Evolutionary conservation across 1,284 basidiomycete species (phyloP).

Genomic region (Dichomitus squalens): DNA sequence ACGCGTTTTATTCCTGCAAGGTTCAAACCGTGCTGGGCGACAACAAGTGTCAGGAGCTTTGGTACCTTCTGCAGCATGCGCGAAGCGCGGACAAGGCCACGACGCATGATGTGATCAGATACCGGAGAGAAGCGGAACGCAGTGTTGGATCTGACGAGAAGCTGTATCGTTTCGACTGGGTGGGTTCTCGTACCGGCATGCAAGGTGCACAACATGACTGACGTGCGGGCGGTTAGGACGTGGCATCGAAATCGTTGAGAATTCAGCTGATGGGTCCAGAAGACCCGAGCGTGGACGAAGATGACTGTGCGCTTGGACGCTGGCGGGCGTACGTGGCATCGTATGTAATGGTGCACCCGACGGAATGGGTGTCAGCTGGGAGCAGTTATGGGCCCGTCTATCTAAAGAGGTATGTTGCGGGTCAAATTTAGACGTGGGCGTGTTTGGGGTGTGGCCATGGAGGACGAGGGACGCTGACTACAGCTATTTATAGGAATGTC

Average conservation of each 20-base stretch:
- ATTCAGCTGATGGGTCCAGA: constrained; percentile 80
- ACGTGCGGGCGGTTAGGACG: constrained; percentile 49
- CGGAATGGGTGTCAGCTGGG: constrained; percentile 63
- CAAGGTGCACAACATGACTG: constrained; percentile 1
- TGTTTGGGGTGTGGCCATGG: constrained; percentile 15
- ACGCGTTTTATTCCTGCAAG: constrained; percentile 40
- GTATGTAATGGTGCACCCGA: constrained; percentile 74
- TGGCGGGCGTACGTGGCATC: constrained; percentile 91
- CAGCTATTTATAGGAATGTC: constrained; percentile 42
- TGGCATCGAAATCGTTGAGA: constrained; percentile 61
- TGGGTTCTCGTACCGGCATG: constrained; percentile 41
- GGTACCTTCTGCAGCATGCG: constrained; percentile 59
- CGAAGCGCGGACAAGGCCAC: constrained; percentile 49
- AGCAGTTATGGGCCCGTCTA: constrained; percentile 40
- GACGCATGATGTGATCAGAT: constrained; percentile 84
- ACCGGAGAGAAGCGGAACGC: constrained; percentile 88
- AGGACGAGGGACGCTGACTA: constrained; percentile 15
- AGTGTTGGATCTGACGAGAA: constrained; percentile 89
- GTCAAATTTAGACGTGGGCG: constrained; percentile 21
- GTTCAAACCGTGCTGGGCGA: constrained; percentile 84
- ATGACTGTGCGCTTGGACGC: constrained; percentile 48
- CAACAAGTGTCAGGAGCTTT: constrained; percentile 74
- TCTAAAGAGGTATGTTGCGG: constrained; percentile 32
- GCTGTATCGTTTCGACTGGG: constrained; percentile 92
- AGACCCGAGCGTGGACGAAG: constrained; percentile 75